phyloP scores from a whole-genome alignment of 2,329 filamentous ascomycete species.

The Erysiphe pulchra region DNA sequence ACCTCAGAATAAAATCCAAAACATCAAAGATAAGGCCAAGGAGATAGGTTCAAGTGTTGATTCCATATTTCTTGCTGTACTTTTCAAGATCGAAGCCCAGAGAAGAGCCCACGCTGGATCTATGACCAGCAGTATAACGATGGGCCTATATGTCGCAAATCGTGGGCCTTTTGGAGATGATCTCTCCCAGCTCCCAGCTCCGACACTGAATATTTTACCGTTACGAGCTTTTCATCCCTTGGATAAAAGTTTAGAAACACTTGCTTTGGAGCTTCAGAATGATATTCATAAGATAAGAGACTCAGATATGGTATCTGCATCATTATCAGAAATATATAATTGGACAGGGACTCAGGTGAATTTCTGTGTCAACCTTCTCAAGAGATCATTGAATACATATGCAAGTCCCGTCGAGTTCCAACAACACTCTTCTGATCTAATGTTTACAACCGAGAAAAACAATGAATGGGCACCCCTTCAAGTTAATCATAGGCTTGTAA shows the following conservation, averaged over 20 bases:
- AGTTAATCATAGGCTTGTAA: conserved; percentile 1
- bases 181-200: conserved; percentile 26
- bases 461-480: conserved; percentile 3
- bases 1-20: conserved; percentile 20
- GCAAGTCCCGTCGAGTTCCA: not conserved
- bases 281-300: conserved; percentile 38
- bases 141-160: conserved; percentile 72
- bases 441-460: not conserved
- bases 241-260: conserved; percentile 16
- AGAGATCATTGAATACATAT: conserved; percentile 2
- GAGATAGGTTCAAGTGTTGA: conserved; percentile 39
- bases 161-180: conserved; percentile 27
- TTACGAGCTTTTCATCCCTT: conserved; percentile 25
- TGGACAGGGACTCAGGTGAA: conserved; percentile 53
- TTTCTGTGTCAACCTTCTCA: conserved; percentile 63
- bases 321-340: conserved; percentile 40
- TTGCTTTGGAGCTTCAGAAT: conserved; percentile 36
- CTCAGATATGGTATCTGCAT: conserved; percentile 26
- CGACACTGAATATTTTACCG: conserved; percentile 60
- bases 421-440: not conserved
- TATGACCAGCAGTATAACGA: conserved; percentile 21
- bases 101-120: not conserved
- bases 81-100: conserved; percentile 21
- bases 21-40: conserved; percentile 19
- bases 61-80: conserved; percentile 48